Conservation (phyloP, 306 rosid genomes). For the Cucumis sativus region Cucumber_9930_V3 NC_026659.2:6734001-6734500, state of each 20-base stretch:
- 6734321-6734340: conserved; percentile 48
- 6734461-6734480: conserved; percentile 34
- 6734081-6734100: conserved; percentile 84
- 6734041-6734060: neutral
- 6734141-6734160: conserved; percentile 26
- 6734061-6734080: conserved; percentile 77
- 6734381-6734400: conserved; percentile 22
- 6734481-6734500: conserved; percentile 23
- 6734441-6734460: neutral
- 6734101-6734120: conserved; percentile 94
- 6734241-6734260: conserved; percentile 5
- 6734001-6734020: neutral
- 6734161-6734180: neutral
- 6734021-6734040: neutral
- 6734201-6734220: conserved; percentile 4
- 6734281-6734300: conserved; percentile 54
- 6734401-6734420: neutral
- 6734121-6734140: conserved; percentile 99
- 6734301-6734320: conserved; percentile 37
- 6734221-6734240: neutral
- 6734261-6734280: conserved; percentile 86
- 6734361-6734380: conserved; percentile 38
- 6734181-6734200: neutral
- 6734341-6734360: conserved; percentile 31
- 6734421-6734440: neutral